phyloP scores from a whole-genome alignment of 1,139 yeast species.

The Geotrichum bryndzae region DNA sequence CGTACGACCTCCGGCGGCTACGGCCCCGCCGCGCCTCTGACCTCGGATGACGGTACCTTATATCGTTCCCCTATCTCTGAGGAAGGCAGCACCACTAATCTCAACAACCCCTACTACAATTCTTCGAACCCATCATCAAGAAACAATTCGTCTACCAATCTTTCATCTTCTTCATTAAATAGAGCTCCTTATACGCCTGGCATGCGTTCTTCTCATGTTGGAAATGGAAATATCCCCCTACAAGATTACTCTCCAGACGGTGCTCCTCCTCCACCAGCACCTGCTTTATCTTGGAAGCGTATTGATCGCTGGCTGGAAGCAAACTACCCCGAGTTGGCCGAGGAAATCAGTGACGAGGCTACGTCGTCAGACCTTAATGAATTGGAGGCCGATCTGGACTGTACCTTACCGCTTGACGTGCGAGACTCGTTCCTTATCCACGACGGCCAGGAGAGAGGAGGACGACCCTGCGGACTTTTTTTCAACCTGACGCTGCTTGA shows the following conservation, averaged over 20 bases:
- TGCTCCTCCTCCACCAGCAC: conserved; percentile 66
- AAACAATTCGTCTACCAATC: conserved; percentile 20
- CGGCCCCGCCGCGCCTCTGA: conserved; percentile 18
- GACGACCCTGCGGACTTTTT: conserved; percentile 66
- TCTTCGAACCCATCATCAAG: conserved; percentile 20
- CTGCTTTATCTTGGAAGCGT: conserved; percentile 66
- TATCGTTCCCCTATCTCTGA: conserved; percentile 9
- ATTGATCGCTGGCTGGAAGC: conserved; percentile 69
- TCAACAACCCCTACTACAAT: conserved; percentile 15
- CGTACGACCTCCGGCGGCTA: conserved; percentile 19
- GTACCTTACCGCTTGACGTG: conserved; percentile 64
- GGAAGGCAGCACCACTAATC: neutral
- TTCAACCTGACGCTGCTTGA: conserved; percentile 69
- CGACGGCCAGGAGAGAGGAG: conserved; percentile 78
- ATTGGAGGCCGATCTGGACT: conserved; percentile 63
- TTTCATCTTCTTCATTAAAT: conserved; percentile 31
- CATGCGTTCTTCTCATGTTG: conserved; percentile 34
- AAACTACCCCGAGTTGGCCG: conserved; percentile 74
- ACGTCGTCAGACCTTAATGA: conserved; percentile 73
- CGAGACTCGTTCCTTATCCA: conserved; percentile 69
- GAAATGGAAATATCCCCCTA: conserved; percentile 40
- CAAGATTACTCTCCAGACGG: conserved; percentile 43
- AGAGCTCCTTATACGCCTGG: conserved; percentile 35
- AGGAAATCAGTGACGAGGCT: conserved; percentile 63
- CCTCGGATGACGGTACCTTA: conserved; percentile 14